Base-by-base conservation (phyloP, 768 basidiomycete genomes). In the Lepiota brunneoincarnata region DNA sequence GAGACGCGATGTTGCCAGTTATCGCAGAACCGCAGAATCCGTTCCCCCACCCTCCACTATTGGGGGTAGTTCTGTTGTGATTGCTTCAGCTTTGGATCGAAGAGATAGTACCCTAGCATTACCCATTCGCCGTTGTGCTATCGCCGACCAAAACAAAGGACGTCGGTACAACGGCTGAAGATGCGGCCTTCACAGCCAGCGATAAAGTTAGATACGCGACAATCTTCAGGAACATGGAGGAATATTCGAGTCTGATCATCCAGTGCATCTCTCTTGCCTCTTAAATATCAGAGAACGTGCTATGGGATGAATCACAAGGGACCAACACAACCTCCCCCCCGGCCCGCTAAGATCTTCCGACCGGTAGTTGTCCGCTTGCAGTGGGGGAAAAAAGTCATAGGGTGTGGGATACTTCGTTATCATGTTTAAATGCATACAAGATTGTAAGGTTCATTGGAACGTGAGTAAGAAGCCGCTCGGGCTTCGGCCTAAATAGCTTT, bases 11-110 rank as follows among this genome's bases (percentile, higher is more conserved):
- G 28, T 69, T 72, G 7, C 59, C 59, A 14, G 60, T 66, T 10
- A 67, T 47, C 1, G 62, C 54, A 24, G 70, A 70, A 6, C 71
- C 72, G 58, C 74, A 76, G 39, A 76, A 65, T 6, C 73, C 72
- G 45, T 75, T 74, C 18, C 73, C 72, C 74, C 73, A 74, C 4
- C 73, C 72, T 21, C 72, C 72, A 52, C 68, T 69, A 50, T 73
- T 68, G 7, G 64, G 64, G n/a, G 62, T 64, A 2, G 71, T 71
- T 14, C 69, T 71, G 42, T 11, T 49, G 6, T 6, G 21, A 20
- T 12, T 34, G 26, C 14, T 47, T 47, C 34, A 47, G 45, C 17
- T 17, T 47, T 47, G 28, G 14, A 17, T 24, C 12, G n/a, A 24
- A 7, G 15, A 17, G 23, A 7, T 17, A 4, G 3, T 20, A 20